These are phyloP conservation scores for Drechslerella dactyloides DNA, from an alignment of 2,329 filamentous ascomycete species.

Conservation along the genomic window DNA sequence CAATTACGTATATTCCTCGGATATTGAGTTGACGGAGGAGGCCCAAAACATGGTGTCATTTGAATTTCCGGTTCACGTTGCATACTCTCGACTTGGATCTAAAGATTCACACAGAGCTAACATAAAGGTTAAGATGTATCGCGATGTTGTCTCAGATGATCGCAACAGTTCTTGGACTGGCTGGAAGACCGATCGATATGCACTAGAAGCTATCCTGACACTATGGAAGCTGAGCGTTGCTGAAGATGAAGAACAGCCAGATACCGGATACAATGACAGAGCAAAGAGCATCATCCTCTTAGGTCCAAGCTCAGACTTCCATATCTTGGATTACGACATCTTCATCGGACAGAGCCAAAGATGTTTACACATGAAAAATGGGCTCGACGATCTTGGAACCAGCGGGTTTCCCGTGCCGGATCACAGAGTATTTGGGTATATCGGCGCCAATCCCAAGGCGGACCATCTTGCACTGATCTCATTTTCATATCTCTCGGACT, in stretches of 20 bases:
- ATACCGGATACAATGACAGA: constrained; percentile 15
- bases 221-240: constrained; percentile 21
- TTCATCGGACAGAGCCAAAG: constrained; percentile 23
- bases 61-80: constrained; percentile 10
- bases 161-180: constrained; percentile 13
- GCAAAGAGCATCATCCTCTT: constrained; percentile 21
- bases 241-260: constrained; percentile 23
- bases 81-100: constrained; percentile 8
- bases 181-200: constrained; percentile 16
- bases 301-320: constrained; percentile 17
- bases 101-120: constrained; percentile 5
- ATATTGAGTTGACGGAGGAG: constrained; percentile 12
- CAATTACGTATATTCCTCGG: constrained; percentile 20
- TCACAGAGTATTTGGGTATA: constrained; percentile 21
- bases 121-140: constrained; percentile 4
- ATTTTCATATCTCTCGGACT: constrained; percentile 9
- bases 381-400: constrained; percentile 17
- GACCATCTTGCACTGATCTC: constrained; percentile 20
- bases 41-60: not conserved
- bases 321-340: constrained; percentile 24
- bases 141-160: constrained; percentile 17
- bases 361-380: constrained; percentile 18
- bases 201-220: constrained; percentile 22
- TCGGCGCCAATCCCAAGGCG: constrained; percentile 1
- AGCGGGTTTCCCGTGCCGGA: constrained; percentile 17